Evolutionary conservation across 2,329 filamentous ascomycete species (phyloP), one percentile per base, ranked within the genome.

Genomic region (Diaporthe sp.): DNA sequence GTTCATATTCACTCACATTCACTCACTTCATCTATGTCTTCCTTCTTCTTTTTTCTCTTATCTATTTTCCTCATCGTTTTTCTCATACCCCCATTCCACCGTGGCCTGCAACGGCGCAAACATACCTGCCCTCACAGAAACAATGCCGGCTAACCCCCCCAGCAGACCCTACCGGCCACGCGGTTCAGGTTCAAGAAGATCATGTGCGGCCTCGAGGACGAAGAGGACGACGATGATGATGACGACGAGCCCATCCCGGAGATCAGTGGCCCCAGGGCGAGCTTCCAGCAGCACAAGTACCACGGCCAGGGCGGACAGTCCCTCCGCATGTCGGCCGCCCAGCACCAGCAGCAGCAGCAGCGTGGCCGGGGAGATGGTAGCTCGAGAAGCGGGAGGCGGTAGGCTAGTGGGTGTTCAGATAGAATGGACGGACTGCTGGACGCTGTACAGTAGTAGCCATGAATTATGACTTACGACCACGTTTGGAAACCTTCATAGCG

Each of bases 101-200:
- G 49, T 12, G 60, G 22, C 49, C 73, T 19, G 17, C 44, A 65
- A 28, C 13, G 15, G 46, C 68, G 25, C 4, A 2, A 44, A 34
- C 19, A 17, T n/a, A 8, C 7, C 22, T 17, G 31, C 53, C 53
- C 15, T 55, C n/a, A 61, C 58, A 51, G 28, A 22, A 34, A 34
- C 19, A 3, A 51, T 5, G 13, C 17, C 19, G 17, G 75, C 31
- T 49, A 6, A 65, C 19, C 10, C 15, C 44, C 42, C n/a, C 22
- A 42, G 39, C 76, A 92, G 90, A 91, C 87, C 80, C 85, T 92
- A 34, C 85, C 90, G 0, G 86, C 86, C 25, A 90, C 90, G 19
- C 86, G 90, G 10, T 84, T 89, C n/a, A 86, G 88, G 76, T 92
- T 91, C 80, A 90, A 85, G 71, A 86, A 86, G 76, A 86, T 90